These are phyloP conservation scores for Fusarium circinatum DNA, from an alignment of 2,329 filamentous ascomycete genomes.

Conservation along the genomic window DNA sequence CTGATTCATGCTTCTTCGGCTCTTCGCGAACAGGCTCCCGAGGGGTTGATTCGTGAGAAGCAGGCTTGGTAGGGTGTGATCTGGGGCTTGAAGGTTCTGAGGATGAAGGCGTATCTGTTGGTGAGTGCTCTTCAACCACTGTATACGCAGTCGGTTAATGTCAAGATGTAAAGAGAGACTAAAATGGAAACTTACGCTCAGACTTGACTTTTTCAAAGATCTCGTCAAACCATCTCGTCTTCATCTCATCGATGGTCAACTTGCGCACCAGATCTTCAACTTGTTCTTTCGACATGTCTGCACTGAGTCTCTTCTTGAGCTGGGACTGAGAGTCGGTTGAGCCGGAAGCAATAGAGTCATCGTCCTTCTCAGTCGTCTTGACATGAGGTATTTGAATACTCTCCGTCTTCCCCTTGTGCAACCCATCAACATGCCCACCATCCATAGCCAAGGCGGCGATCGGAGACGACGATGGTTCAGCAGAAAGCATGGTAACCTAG, in stretches of 20 bases:
- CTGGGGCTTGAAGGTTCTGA: slow-evolving; percentile 35
- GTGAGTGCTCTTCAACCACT: slow-evolving; percentile 39
- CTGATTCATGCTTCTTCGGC: slow-evolving; percentile 12
- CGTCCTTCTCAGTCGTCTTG: slow-evolving; percentile 12
- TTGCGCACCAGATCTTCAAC: slow-evolving; percentile 39
- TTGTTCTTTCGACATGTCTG: slow-evolving; percentile 42
- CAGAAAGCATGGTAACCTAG: slow-evolving; percentile 25
- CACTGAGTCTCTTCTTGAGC: slow-evolving; percentile 36
- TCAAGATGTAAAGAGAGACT: neutral
- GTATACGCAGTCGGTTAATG: neutral
- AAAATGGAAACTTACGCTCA: slow-evolving; percentile 32
- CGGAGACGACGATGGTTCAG: slow-evolving; percentile 24
- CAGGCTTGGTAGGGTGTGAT: slow-evolving; percentile 13
- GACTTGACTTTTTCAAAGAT: slow-evolving; percentile 44
- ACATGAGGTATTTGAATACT: slow-evolving; percentile 35
- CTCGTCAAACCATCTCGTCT: slow-evolving; percentile 41
- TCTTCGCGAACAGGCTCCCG: slow-evolving; percentile 39
- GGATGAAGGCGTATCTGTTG: slow-evolving; percentile 33
- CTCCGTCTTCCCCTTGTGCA: slow-evolving; percentile 7
- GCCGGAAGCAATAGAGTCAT: slow-evolving; percentile 28
- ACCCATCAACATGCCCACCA: slow-evolving; percentile 2
- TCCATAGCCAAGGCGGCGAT: slow-evolving; percentile 18
- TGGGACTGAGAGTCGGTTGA: slow-evolving; percentile 28
- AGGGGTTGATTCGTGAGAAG: slow-evolving; percentile 1
- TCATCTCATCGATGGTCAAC: slow-evolving; percentile 43